A percentile compares a stretch with the other conserved stretches of the same genome.
phyloP scores from a whole-genome alignment of 345 rosid species.

The Pistacia atlantica region DNA sequence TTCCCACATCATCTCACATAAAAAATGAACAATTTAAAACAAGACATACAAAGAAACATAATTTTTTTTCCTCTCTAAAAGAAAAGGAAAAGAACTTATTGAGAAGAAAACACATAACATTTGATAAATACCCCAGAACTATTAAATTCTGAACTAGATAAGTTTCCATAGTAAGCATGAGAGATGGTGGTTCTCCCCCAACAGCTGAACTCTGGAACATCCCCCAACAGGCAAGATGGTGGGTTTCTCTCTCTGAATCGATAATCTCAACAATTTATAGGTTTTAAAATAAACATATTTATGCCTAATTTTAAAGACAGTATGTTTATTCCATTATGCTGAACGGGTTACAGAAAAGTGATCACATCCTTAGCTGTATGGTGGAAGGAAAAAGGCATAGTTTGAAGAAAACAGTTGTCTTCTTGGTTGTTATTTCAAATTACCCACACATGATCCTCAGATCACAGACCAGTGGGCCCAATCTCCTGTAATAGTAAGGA shows the following conservation, averaged over 20 bases:
- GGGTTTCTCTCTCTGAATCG: neutral
- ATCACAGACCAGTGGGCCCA: too few relatives aligned
- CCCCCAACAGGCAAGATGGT: neutral
- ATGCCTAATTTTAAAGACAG: neutral
- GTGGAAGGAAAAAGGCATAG: neutral
- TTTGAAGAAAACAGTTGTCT: too few relatives aligned
- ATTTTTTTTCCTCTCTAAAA: neutral
- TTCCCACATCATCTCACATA: neutral
- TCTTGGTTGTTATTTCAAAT: too few relatives aligned
- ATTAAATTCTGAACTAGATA: neutral
- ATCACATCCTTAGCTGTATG: neutral
- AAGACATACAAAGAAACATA: neutral
- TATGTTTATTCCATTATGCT: neutral
- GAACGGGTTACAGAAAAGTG: neutral
- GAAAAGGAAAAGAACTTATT: neutral
- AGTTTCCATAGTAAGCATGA: neutral
- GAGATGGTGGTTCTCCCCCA: neutral
- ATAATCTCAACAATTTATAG: neutral
- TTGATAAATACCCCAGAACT: slow-evolving; percentile 9
- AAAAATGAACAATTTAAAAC: neutral
- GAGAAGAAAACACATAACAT: slow-evolving; percentile 7
- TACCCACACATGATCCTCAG: too few relatives aligned
- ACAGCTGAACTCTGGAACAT: neutral
- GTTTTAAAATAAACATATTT: neutral
- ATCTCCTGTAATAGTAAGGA: too few relatives aligned